Conservation (phyloP, 1,139 yeast genomes). For the Zygosaccharomyces sapae region DNA sequence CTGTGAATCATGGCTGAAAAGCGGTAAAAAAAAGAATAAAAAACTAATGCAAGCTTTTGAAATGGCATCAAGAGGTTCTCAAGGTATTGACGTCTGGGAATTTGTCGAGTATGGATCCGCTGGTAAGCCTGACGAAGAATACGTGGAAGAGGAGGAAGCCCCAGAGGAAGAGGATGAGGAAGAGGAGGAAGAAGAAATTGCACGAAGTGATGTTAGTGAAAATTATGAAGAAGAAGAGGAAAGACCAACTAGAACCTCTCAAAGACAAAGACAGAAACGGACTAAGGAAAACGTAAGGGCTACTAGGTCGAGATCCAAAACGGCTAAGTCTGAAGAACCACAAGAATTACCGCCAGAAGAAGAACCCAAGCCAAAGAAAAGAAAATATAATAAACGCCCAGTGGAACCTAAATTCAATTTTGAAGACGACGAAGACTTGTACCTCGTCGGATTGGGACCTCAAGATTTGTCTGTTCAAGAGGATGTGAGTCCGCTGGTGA, state of each 20-base stretch:
- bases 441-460: slow-evolving; percentile 34
- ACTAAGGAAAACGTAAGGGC: slow-evolving; percentile 11
- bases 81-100: slow-evolving; percentile 34
- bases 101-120: slow-evolving; percentile 35
- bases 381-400: slow-evolving; percentile 12
- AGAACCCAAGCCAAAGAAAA: slow-evolving; percentile 11
- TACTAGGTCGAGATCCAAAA: slow-evolving; percentile 19
- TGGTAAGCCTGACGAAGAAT: slow-evolving; percentile 24
- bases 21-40: slow-evolving; percentile 24
- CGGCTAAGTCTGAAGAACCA: slow-evolving; percentile 4
- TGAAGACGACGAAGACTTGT: slow-evolving; percentile 36
- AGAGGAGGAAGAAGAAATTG: slow-evolving; percentile 10
- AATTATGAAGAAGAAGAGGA: slow-evolving; percentile 7
- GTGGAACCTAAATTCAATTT: slow-evolving; percentile 23
- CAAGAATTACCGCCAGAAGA: slow-evolving; percentile 11
- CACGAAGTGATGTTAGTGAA: slow-evolving; percentile 7
- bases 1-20: slow-evolving; percentile 27
- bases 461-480: slow-evolving; percentile 29
- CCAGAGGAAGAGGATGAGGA: slow-evolving; percentile 23
- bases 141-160: slow-evolving; percentile 25
- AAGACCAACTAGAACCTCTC: slow-evolving; percentile 14
- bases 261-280: slow-evolving; percentile 15
- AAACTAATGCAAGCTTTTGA: slow-evolving; percentile 34
- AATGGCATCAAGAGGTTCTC: slow-evolving; percentile 29
- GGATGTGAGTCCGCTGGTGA: slow-evolving; percentile 24